These are phyloP conservation scores for Fusarium sarcochroum DNA, from an alignment of 2,329 filamentous ascomycete species.

Conservation along the genomic window DNA sequence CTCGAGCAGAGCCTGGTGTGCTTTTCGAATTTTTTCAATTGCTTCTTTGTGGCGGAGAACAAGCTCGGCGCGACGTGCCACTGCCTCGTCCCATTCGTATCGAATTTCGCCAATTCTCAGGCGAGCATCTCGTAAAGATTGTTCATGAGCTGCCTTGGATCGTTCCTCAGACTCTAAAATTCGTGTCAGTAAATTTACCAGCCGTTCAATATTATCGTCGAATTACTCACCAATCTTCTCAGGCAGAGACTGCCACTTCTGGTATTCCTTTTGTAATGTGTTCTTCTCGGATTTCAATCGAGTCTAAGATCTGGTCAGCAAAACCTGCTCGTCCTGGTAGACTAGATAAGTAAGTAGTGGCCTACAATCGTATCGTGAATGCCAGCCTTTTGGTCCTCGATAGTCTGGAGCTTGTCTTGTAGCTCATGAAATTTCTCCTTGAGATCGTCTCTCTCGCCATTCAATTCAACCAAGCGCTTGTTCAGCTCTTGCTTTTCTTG, in stretches of 20 bases:
- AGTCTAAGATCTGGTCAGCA: slow-evolving; percentile 55
- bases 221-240: slow-evolving; percentile 74
- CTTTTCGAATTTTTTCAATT: slow-evolving; percentile 72
- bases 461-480: slow-evolving; percentile 62
- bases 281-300: slow-evolving; percentile 73
- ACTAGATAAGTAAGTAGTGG: slow-evolving; percentile 10
- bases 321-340: too few species aligned
- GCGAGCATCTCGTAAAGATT: slow-evolving; percentile 52
- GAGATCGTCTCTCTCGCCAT: slow-evolving; percentile 54
- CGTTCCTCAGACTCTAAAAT: slow-evolving; percentile 55
- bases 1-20: slow-evolving; percentile 76
- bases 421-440: slow-evolving; percentile 53
- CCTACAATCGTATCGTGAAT: slow-evolving; percentile 58
- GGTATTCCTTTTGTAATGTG: slow-evolving; percentile 74
- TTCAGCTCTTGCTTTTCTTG: slow-evolving; percentile 74
- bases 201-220: not conserved
- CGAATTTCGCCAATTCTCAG: slow-evolving; percentile 63
- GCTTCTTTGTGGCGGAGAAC: slow-evolving; percentile 68
- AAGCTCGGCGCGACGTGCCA: slow-evolving; percentile 69
- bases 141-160: slow-evolving; percentile 49
- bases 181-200: not conserved
- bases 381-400: slow-evolving; percentile 60
- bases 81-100: slow-evolving; percentile 67
- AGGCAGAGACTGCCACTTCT: slow-evolving; percentile 76
- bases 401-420: slow-evolving; percentile 56